Conservation (phyloP, 2,329 filamentous ascomycete species). For the Zymoseptoria ardabiliae region DNA sequence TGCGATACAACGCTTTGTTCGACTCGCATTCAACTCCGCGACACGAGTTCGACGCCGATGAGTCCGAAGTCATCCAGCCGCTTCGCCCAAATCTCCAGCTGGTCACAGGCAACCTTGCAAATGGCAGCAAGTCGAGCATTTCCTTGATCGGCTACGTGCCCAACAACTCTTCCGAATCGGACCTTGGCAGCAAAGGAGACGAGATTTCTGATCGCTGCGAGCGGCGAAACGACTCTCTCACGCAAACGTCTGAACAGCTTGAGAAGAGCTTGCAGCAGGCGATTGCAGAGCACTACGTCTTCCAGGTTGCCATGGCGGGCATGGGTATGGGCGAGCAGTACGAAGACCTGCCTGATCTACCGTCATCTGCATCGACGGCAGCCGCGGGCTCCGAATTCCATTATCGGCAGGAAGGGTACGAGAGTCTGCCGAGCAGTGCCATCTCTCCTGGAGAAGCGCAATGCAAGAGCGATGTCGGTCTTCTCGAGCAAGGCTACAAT, state of each 20-base stretch:
- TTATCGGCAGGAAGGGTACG: neutral
- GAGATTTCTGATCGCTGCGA: neutral
- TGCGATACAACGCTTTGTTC: conserved; percentile 22
- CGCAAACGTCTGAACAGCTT: neutral
- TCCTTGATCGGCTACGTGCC: neutral
- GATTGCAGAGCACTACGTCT: conserved; percentile 12
- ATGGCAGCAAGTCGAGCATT: neutral
- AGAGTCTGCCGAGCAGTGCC: neutral
- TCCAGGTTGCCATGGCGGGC: conserved; percentile 13
- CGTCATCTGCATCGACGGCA: neutral
- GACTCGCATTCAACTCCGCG: neutral
- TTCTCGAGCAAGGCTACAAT: neutral
- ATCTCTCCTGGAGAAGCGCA: neutral
- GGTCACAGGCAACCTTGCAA: neutral
- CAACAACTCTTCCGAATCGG: neutral
- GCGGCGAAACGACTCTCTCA: neutral
- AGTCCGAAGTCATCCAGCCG: neutral
- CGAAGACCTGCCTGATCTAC: neutral
- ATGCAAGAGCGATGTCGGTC: neutral
- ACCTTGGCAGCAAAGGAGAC: neutral
- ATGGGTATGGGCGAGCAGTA: neutral
- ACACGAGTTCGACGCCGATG: neutral
- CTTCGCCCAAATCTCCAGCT: neutral
- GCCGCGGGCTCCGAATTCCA: neutral
- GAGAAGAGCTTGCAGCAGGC: conserved; percentile 8